Conservation (phyloP, 2,329 filamentous ascomycete genomes). For the Pseudogymnoascus pannorum region DNA sequence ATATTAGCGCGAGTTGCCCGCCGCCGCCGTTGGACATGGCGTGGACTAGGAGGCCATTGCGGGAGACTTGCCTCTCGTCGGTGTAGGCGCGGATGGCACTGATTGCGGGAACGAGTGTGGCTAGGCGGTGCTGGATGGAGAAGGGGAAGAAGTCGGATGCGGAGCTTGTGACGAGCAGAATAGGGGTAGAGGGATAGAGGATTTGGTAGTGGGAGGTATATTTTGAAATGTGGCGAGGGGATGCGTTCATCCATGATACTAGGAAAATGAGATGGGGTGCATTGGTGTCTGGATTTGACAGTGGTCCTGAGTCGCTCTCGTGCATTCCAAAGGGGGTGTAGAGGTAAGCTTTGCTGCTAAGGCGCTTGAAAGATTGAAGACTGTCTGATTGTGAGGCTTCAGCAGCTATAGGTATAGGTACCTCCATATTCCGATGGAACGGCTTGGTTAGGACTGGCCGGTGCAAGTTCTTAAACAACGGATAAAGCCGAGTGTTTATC, state of each 20-base stretch:
- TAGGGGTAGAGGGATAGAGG: background rate
- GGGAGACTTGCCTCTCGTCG: background rate
- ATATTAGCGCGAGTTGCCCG: background rate
- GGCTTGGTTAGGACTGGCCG: no score
- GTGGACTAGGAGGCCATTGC: background rate
- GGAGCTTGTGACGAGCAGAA: background rate
- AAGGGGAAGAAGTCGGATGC: background rate
- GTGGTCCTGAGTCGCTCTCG: background rate
- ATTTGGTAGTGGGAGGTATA: background rate
- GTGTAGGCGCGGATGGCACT: background rate
- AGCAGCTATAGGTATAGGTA: no score
- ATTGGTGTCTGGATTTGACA: constrained; percentile 2
- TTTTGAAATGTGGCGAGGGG: background rate
- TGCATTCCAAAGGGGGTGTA: background rate
- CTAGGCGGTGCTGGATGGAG: background rate
- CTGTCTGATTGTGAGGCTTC: no score
- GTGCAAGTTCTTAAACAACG: no score
- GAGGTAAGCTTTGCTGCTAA: background rate
- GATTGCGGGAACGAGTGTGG: background rate
- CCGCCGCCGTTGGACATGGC: constrained; percentile 3
- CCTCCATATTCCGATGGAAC: no score
- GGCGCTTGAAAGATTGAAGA: background rate
- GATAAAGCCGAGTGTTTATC: no score
- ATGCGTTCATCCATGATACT: constrained; percentile 6
- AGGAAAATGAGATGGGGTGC: background rate